phyloP scores from a whole-genome alignment of 495 filamentous ascomycete species.

The Durotheca rogersii region DNA sequence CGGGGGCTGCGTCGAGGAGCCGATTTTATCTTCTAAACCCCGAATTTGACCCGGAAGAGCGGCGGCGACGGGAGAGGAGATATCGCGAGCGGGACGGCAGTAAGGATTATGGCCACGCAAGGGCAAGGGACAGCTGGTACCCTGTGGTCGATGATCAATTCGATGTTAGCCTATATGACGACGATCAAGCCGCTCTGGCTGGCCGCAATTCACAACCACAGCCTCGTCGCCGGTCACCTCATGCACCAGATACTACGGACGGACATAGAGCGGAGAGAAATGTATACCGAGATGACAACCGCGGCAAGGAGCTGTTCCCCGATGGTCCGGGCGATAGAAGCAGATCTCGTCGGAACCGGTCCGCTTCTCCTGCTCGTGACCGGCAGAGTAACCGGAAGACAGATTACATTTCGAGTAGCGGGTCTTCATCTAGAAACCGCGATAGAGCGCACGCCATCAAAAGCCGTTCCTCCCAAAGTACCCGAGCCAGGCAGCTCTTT shows the following conservation, averaged over 20 bases:
- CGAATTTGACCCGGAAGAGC: constrained; percentile 80
- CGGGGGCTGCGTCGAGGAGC: constrained; percentile 74
- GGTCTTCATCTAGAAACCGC: constrained; percentile 43
- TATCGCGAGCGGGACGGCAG: constrained; percentile 62
- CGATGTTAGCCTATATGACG: constrained; percentile 78
- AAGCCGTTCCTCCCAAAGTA: constrained; percentile 41
- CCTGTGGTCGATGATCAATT: constrained; percentile 57
- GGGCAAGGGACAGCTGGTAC: constrained; percentile 38
- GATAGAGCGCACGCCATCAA: constrained; percentile 49
- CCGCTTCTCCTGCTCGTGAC: constrained; percentile 70
- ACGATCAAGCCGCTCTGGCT: constrained; percentile 49
- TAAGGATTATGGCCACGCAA: constrained; percentile 57
- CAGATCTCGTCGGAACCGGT: constrained; percentile 58
- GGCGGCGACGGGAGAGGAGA: constrained; percentile 52
- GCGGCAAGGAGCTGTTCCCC: constrained; percentile 57
- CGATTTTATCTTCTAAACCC: constrained; percentile 90
- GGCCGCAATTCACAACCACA: constrained; percentile 31
- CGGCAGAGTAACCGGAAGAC: constrained; percentile 58
- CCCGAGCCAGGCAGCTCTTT: constrained; percentile 64
- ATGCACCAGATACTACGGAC: constrained; percentile 36
- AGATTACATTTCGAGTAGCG: constrained; percentile 38
- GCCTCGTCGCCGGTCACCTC: constrained; percentile 35
- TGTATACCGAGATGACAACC: constrained; percentile 36
- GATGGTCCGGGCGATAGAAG: constrained; percentile 31
- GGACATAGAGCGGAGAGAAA: constrained; percentile 31